phyloP scores from a whole-genome alignment of 495 filamentous ascomycete species.

The Hypoxylon lenormandii region DNA sequence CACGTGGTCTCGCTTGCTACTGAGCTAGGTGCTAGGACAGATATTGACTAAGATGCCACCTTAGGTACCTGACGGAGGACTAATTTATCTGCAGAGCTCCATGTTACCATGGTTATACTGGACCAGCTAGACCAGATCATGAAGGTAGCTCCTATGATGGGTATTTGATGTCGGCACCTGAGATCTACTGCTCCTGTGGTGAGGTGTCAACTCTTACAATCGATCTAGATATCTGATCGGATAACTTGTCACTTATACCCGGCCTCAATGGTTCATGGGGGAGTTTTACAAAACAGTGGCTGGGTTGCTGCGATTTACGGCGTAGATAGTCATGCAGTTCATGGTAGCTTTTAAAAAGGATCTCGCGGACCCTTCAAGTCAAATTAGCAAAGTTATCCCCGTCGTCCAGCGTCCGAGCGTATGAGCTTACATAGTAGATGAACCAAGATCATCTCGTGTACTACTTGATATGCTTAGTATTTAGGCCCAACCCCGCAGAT shows the following conservation, averaged over 20 bases:
- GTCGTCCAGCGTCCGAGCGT: constrained; percentile 14
- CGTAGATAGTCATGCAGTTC: no score
- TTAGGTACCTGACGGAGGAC: no score
- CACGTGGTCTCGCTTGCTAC: no score
- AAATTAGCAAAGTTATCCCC: not conserved
- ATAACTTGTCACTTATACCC: not conserved
- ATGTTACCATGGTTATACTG: not conserved
- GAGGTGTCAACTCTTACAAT: not conserved
- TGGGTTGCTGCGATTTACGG: no score
- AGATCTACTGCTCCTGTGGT: not conserved
- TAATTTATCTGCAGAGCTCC: not conserved
- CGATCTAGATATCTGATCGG: not conserved
- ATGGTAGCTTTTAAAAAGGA: constrained; percentile 3
- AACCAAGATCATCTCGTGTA: constrained; percentile 34
- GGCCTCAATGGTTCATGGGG: not conserved
- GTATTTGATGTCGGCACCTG: no score
- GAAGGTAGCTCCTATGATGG: no score
- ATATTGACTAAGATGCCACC: not conserved
- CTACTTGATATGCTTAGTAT: constrained; percentile 14
- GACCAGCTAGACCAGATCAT: not conserved
- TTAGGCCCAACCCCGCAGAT: not conserved
- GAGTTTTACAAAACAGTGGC: no score
- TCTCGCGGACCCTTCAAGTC: constrained; percentile 13
- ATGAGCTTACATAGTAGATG: constrained; percentile 9
- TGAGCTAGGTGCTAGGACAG: not conserved